A percentile compares a stretch with the other conserved stretches of the same genome.
Evolutionary conservation across 768 basidiomycete genomes (phyloP).

Genomic region (Podaxis carcinomalis): DNA sequence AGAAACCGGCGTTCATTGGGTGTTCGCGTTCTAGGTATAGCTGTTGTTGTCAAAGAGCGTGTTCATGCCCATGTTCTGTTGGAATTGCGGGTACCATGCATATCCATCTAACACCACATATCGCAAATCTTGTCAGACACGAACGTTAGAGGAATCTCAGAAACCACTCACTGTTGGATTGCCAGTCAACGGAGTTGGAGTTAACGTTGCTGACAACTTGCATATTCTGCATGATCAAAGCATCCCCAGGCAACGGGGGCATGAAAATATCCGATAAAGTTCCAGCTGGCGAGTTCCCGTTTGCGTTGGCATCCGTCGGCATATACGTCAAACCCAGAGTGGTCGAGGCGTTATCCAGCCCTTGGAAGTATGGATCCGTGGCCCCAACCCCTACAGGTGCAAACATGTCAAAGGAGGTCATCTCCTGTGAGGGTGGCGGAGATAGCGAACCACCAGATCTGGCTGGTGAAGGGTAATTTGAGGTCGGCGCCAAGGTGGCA

Average conservation of each 20-base stretch:
- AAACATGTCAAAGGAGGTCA: conserved; percentile 45
- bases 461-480: conserved; percentile 34
- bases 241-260: conserved; percentile 53
- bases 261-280: conserved; percentile 40
- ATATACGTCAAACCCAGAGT: conserved; percentile 21
- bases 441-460: conserved; percentile 34
- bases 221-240: conserved; percentile 57
- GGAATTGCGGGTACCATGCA: conserved; percentile 37
- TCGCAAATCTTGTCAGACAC: background rate
- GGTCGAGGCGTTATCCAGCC: conserved; percentile 15
- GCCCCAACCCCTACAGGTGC: conserved; percentile 18
- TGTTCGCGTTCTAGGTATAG: background rate
- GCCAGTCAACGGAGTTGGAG: conserved; percentile 45
- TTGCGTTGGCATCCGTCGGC: conserved; percentile 13
- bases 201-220: conserved; percentile 55
- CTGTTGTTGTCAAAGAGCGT: background rate
- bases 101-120: conserved; percentile 22
- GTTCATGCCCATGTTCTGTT: conserved; percentile 34
- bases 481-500: conserved; percentile 14
- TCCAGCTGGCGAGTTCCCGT: background rate
- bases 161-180: conserved; percentile 2
- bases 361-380: conserved; percentile 11
- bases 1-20: background rate
- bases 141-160: background rate
- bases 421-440: conserved; percentile 39